Conservation (phyloP, 371 early-diverging fungal species). For the Mortierella sp. region DNA sequence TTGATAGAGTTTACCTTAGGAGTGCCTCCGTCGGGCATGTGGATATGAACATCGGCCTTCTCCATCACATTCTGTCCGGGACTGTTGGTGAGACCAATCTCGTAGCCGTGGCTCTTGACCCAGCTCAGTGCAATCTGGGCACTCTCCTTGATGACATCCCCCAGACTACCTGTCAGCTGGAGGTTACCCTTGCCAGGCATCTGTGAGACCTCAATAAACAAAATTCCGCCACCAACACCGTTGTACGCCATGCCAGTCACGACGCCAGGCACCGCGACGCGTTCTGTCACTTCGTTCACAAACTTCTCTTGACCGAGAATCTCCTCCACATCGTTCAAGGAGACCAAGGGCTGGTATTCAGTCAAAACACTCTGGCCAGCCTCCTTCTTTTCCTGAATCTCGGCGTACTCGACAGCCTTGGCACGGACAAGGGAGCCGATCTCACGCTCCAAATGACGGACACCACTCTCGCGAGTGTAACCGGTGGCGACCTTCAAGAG, state of each 20-base stretch:
- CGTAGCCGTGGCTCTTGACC: conserved; percentile 82
- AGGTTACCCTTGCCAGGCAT: conserved; percentile 84
- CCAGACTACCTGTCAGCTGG: conserved; percentile 85
- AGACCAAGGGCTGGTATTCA: conserved; percentile 58
- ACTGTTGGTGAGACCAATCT: conserved; percentile 67
- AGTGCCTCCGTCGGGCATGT: conserved; percentile 87
- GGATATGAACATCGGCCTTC: conserved; percentile 82
- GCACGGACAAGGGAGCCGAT: conserved; percentile 83
- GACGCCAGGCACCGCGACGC: conserved; percentile 76
- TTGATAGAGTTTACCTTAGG: conserved; percentile 65
- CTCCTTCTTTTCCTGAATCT: conserved; percentile 53
- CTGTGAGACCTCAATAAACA: conserved; percentile 84
- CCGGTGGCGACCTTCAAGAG: conserved; percentile 75
- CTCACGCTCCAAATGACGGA: conserved; percentile 82
- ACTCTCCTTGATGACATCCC: conserved; percentile 92
- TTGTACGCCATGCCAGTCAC: conserved; percentile 90
- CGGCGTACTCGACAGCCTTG: conserved; percentile 79
- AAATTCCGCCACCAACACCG: conserved; percentile 82
- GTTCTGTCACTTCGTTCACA: conserved; percentile 76
- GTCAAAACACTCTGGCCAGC: not conserved
- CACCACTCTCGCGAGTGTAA: conserved; percentile 92
- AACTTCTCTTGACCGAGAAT: conserved; percentile 78
- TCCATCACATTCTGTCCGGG: conserved; percentile 55
- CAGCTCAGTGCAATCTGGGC: conserved; percentile 85
- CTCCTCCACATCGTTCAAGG: conserved; percentile 63